Evolutionary conservation across 208 protist species (phyloP).

Genomic region (Herpetomonas muscarum): DNA sequence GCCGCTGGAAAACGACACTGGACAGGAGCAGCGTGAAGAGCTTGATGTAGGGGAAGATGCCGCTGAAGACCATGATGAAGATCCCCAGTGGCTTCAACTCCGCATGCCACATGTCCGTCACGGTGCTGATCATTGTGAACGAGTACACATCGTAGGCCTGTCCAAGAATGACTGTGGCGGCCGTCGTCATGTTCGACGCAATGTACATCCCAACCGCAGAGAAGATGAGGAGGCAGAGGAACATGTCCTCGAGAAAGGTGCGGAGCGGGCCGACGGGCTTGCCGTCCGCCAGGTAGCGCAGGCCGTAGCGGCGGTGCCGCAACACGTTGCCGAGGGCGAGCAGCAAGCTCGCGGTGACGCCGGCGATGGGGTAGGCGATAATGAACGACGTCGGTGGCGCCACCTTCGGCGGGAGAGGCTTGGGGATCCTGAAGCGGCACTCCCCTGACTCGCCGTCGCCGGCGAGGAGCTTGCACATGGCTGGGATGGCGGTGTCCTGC

Average conservation of each 20-base stretch:
- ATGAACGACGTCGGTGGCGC: constrained; percentile 4
- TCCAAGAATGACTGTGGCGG: constrained; percentile 10
- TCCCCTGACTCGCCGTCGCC: too few relatives aligned
- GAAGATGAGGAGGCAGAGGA: constrained; percentile 8
- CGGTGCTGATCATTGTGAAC: constrained; percentile 60
- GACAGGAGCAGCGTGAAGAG: constrained; percentile 32
- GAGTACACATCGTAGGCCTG: constrained; percentile 22
- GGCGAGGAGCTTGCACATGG: too few relatives aligned
- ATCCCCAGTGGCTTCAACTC: constrained; percentile 57
- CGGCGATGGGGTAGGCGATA: constrained; percentile 10
- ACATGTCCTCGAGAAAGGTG: constrained; percentile 3
- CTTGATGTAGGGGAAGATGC: constrained; percentile 74
- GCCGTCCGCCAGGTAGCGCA: constrained; percentile 5
- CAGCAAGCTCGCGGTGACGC: background rate
- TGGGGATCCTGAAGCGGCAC: too few relatives aligned
- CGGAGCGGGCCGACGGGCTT: constrained; percentile 5
- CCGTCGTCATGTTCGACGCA: constrained; percentile 12
- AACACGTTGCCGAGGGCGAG: background rate
- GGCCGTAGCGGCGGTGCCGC: constrained; percentile 2
- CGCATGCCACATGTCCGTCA: constrained; percentile 71
- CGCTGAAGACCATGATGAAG: constrained; percentile 76
- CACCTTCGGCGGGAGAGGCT: background rate
- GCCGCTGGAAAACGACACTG: constrained; percentile 25
- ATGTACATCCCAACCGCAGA: constrained; percentile 3
- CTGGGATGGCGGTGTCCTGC: too few relatives aligned